Base-by-base conservation (phyloP, 1,284 basidiomycete genomes). In the Abortiporus biennis region DNA sequence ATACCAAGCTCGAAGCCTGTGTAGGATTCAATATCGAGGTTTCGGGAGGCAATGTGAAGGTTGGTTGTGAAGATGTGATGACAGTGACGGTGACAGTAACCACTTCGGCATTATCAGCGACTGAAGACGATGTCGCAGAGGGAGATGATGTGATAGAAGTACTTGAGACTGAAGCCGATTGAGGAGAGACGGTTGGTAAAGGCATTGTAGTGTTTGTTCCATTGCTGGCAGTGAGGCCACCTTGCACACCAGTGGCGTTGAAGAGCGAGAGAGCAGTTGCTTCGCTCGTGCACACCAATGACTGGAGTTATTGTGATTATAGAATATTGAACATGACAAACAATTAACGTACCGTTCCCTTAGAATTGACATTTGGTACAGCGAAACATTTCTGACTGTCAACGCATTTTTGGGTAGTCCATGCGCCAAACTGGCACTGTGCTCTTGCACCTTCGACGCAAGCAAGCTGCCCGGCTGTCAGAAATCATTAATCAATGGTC, bases 231-330 rank as follows among this genome's bases (percentile, higher is more conserved):
- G 62, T 58, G 20, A 72, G 52, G 3, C 65, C 68, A 13, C 68
- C 67, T n/a, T 57, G 56, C 1, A 63, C 68, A 13, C 74, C 74
- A 21, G 67, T 61, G 2, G 69, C 62, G 9, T 61, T 42, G 40
- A 78, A 71, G 13, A 69, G 48, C 1, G 66, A 62, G 3, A 62
- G 46, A 0, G 70, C 75, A 29, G 59, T 66, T 12, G 54, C 55
- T 44, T 68, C 55, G 46, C 66, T 72, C 2, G 73, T 73, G 55
- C 76, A 79, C 3, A 60, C 57, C 16, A 76, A 45, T 17, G 56
- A 51, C 75, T 78, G 46, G 1, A 31, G 39, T 6, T 15, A 37
- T 12, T 13, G 36, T 38, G 6, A 31, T 29, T 25, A 19, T 23
- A 40, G 13, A 6, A 34, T 13, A 27, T n/a, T 24, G 20, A 34